These are phyloP conservation scores for Canavalia gladiata DNA, from an alignment of 306 rosid species.

Conservation along the genomic window DNA sequence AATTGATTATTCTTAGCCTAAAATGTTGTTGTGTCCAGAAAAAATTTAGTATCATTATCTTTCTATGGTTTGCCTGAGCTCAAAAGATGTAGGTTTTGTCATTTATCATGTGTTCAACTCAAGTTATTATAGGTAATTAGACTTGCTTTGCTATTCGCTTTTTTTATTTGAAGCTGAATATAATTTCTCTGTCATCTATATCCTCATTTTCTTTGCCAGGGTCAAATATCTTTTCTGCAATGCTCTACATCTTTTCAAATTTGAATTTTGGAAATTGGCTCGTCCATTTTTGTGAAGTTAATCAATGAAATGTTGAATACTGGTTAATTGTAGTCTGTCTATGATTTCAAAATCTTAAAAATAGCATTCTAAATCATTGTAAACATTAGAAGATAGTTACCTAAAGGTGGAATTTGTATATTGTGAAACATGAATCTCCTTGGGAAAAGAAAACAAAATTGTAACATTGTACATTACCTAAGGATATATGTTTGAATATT, in stretches of 20 bases:
- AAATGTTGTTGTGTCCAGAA: neutral
- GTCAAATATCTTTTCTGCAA: neutral
- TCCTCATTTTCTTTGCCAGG: conserved; percentile 11
- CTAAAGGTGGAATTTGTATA: neutral
- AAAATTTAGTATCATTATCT: neutral
- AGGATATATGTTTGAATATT: neutral
- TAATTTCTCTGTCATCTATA: neutral
- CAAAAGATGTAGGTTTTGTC: neutral
- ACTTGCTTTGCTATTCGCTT: conserved; percentile 9
- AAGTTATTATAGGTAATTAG: conserved; percentile 10
- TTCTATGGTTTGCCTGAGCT: neutral
- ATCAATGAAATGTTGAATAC: neutral
- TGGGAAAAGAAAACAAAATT: neutral
- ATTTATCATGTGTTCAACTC: neutral
- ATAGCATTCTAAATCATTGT: neutral
- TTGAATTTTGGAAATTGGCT: conserved; percentile 10
- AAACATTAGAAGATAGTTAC: neutral
- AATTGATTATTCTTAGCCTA: neutral
- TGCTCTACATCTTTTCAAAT: neutral
- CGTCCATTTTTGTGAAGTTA: neutral
- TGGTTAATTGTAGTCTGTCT: neutral
- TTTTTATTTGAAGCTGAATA: neutral
- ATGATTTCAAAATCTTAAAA: neutral
- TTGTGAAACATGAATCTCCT: neutral
- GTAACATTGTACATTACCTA: neutral